Conservation (phyloP, 75 land plant species). For the Chamaecyparis obtusa region DNA sequence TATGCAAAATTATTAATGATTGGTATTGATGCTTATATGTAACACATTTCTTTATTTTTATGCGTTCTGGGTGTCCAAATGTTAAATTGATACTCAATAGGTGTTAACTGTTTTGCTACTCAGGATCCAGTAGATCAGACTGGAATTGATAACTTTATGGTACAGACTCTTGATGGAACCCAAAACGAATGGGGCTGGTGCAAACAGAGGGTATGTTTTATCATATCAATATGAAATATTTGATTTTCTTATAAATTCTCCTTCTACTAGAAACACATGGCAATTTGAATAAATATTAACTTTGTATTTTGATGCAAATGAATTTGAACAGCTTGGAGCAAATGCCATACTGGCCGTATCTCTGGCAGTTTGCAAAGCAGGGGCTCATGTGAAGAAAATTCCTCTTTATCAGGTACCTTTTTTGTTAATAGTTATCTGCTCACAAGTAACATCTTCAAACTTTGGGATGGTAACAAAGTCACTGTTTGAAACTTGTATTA, state of each 20-base stretch:
- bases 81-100: slow-evolving; percentile 3
- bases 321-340: slow-evolving; percentile 81
- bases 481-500: neutral
- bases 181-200: slow-evolving; percentile 99
- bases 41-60: neutral
- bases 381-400: slow-evolving; percentile 69
- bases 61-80: neutral
- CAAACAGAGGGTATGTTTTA: slow-evolving; percentile 82
- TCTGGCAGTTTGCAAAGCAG: slow-evolving; percentile 97
- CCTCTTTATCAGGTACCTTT: slow-evolving; percentile 85
- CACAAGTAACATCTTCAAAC: neutral
- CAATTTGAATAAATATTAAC: neutral
- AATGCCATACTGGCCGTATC: slow-evolving; percentile 97
- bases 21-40: neutral
- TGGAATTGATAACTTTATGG: slow-evolving; percentile 93
- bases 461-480: neutral
- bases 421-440: neutral
- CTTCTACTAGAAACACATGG: neutral
- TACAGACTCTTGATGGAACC: slow-evolving; percentile 92
- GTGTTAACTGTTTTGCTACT: neutral
- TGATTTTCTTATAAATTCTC: neutral
- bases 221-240: neutral
- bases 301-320: neutral
- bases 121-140: slow-evolving; percentile 96
- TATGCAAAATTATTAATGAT: slow-evolving; percentile 18